Percentiles rank a stretch among this genome's conserved stretches.
Evolutionary conservation across 345 rosid genomes (phyloP).

Genomic region (Citrus mangshanensis): DNA sequence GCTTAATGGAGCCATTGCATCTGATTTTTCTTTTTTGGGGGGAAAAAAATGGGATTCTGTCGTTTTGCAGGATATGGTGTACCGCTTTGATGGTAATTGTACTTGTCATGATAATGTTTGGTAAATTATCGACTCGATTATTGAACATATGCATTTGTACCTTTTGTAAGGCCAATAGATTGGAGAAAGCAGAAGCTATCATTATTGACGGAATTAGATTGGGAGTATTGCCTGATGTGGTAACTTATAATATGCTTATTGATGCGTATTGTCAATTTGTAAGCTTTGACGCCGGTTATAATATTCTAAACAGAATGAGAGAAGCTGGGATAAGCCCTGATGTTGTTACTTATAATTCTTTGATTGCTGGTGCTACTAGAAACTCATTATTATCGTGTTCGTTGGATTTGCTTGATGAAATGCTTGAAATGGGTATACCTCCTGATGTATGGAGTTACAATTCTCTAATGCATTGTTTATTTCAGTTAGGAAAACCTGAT

Average conservation of each 20-base stretch:
- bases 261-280: constrained; percentile 61
- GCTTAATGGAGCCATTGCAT: too few species aligned
- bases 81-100: neutral
- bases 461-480: constrained; percentile 72
- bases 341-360: constrained; percentile 61
- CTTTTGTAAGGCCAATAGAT: constrained; percentile 46
- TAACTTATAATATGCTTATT: constrained; percentile 67
- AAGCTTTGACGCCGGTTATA: constrained; percentile 57
- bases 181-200: constrained; percentile 62
- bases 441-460: constrained; percentile 90
- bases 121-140: constrained; percentile 54
- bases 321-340: constrained; percentile 65
- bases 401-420: constrained; percentile 79
- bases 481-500: constrained; percentile 58
- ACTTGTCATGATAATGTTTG: constrained; percentile 20
- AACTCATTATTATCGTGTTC: constrained; percentile 32
- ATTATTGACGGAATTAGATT: constrained; percentile 62
- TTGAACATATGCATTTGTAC: constrained; percentile 61
- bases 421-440: constrained; percentile 48
- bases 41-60: neutral
- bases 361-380: constrained; percentile 65
- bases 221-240: constrained; percentile 82
- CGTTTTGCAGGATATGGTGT: constrained; percentile 5
- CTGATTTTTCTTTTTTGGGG: too few species aligned
- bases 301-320: constrained; percentile 56